Base-by-base conservation (phyloP, 352 stramenopile species). In the Phytopythium kandeliae region DNA sequence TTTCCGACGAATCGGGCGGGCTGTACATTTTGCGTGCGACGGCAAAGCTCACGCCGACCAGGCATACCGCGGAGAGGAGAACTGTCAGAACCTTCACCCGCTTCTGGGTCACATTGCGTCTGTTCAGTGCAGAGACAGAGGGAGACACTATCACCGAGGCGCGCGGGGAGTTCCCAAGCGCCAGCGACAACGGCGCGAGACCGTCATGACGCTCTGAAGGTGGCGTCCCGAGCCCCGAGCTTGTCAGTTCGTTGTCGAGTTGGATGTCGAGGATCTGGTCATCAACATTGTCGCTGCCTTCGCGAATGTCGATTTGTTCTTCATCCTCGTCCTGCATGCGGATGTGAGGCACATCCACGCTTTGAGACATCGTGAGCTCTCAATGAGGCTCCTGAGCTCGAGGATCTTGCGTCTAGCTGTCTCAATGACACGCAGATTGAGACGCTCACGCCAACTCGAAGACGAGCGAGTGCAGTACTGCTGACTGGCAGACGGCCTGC, bases 31-130 rank as follows among this genome's bases (percentile, higher is more conserved):
- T 35, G 31, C 35, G 24, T 13, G 40, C 46, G 41, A 47, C 9
- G 2, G 42, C 57, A 15, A 69, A 45, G 30, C 51, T 60, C n/a
- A 70, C 41, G 0, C 54, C 62, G 36, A 70, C 15, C 2, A 38
- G 25, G 9, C 54, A 36, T 12, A 70, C 11, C 4, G 58, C 31
- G 9, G 54, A 48, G 16, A 66, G 22, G 15, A 61, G 24, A 22
- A 53, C 38, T 9, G 58, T 37, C 13, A 67, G 12, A 13, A 65
- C 53, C 36, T 58, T 61, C 21, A 59, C 19, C 8, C 55, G 50
- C 48, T 46, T 53, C 8, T 42, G n/a, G 0, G 30, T 26, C 30
- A 55, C 7, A 31, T 38, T 19, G 37, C 38, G 37, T 17, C 36
- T 17, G 22, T 22, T 30, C 21, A 55, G 16, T 1, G 45, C 12